phyloP scores from a whole-genome alignment of 306 rosid genomes.

The Trichosanthes cucumerina region DNA sequence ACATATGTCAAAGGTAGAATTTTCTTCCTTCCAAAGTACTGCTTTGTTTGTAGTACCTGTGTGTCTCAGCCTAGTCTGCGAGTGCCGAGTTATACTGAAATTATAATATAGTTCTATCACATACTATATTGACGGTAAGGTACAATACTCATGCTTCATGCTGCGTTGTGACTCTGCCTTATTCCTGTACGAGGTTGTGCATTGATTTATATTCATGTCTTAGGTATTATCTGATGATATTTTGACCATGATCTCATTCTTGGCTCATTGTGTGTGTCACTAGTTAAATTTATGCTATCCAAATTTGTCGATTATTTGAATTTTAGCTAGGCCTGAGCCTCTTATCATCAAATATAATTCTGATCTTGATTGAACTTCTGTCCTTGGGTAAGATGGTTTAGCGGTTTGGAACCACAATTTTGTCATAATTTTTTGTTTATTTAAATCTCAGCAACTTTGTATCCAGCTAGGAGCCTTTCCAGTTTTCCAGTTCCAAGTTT shows the following conservation, averaged over 20 bases:
- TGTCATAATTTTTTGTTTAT: neutral
- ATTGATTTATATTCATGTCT: neutral
- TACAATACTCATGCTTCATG: neutral
- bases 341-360: neutral
- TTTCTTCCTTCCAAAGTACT: neutral
- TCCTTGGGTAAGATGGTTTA: neutral
- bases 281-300: neutral
- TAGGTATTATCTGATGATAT: neutral
- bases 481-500: neutral
- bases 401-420: neutral
- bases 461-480: neutral
- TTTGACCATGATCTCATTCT: neutral
- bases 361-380: neutral
- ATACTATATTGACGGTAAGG: neutral
- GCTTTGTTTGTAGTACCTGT: neutral
- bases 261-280: neutral
- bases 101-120: neutral
- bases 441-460: neutral
- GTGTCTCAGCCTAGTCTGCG: neutral
- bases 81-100: neutral
- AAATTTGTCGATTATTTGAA: neutral
- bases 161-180: neutral
- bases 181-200: neutral
- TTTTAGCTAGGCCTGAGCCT: neutral
- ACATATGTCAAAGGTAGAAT: slow-evolving; percentile 73